Evolutionary conservation across 2,329 filamentous ascomycete genomes (phyloP).

Genomic region (Zymoseptoria crescenta): DNA sequence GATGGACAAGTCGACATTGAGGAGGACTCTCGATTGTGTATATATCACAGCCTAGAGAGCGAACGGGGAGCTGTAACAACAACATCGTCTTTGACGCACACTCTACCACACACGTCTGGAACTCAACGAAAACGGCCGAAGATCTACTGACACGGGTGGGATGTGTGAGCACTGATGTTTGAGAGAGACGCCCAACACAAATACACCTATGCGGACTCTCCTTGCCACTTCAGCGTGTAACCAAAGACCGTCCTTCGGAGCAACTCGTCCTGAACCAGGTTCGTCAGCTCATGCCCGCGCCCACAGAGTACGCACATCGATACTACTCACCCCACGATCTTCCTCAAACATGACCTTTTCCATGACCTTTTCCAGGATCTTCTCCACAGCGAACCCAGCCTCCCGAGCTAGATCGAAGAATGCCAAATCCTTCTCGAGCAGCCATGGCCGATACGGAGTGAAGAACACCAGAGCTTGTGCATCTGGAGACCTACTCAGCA

Average conservation of each 20-base stretch:
- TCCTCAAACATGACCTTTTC: slow-evolving; percentile 83
- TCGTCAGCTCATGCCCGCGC: neutral
- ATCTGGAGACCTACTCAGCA: slow-evolving; percentile 49
- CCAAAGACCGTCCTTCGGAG: slow-evolving; percentile 76
- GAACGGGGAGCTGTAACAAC: slow-evolving; percentile 8
- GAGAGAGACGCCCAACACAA: too few relatives aligned
- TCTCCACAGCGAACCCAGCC: slow-evolving; percentile 66
- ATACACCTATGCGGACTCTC: neutral
- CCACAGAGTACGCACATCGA: neutral
- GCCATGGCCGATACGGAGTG: slow-evolving; percentile 87
- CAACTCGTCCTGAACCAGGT: slow-evolving; percentile 54
- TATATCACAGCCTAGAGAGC: slow-evolving; percentile 4
- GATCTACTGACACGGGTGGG: too few relatives aligned
- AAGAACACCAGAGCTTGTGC: slow-evolving; percentile 80
- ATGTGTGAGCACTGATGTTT: too few relatives aligned
- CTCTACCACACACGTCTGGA: neutral
- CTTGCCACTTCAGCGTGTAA: slow-evolving; percentile 61
- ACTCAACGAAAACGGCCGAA: neutral
- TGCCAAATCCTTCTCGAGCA: slow-evolving; percentile 71
- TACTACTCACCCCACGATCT: slow-evolving; percentile 60
- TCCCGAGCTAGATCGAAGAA: slow-evolving; percentile 74
- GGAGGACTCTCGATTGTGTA: slow-evolving; percentile 6
- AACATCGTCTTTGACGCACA: neutral
- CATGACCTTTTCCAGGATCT: slow-evolving; percentile 73
- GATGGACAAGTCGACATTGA: neutral